These are phyloP conservation scores for Ramaria rubella DNA, from an alignment of 768 basidiomycete genomes.

Conservation along the genomic window DNA sequence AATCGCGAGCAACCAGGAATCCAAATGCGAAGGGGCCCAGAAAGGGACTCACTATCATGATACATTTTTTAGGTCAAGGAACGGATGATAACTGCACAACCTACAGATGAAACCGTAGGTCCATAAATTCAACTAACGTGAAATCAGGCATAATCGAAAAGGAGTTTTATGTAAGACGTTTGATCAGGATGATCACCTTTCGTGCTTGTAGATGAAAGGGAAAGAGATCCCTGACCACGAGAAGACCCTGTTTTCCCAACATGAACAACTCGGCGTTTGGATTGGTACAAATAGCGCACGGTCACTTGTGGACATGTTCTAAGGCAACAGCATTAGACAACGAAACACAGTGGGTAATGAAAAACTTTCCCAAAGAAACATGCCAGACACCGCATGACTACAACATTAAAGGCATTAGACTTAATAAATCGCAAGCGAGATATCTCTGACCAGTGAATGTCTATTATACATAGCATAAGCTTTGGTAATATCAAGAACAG, in stretches of 20 bases:
- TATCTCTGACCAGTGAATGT: too few relatives aligned
- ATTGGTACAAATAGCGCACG: slow-evolving; percentile 17
- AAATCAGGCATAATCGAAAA: not conserved
- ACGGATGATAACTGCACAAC: not conserved
- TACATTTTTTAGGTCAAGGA: not conserved
- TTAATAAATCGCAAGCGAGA: too few relatives aligned
- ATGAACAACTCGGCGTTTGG: not conserved
- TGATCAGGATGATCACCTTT: slow-evolving; percentile 31
- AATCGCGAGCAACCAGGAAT: slow-evolving; percentile 54
- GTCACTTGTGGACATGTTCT: slow-evolving; percentile 16
- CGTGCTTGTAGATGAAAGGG: slow-evolving; percentile 68
- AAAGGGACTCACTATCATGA: slow-evolving; percentile 42
- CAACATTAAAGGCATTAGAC: too few relatives aligned
- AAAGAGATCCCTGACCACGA: slow-evolving; percentile 55
- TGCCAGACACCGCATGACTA: too few relatives aligned
- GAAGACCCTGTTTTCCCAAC: slow-evolving; percentile 31
- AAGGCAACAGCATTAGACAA: slow-evolving; percentile 31
- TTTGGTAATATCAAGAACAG: slow-evolving; percentile 40
- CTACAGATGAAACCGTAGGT: slow-evolving; percentile 58
- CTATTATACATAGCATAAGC: not conserved
- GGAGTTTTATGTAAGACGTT: not conserved
- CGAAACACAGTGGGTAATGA: not conserved
- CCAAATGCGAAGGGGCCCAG: slow-evolving; percentile 61
- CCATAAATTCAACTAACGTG: slow-evolving; percentile 61
- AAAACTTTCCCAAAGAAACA: not conserved